A percentile compares a stretch with the other conserved stretches of the same genome.
Conservation (phyloP, 345 rosid genomes). For the Laguncularia racemosa region DNA sequence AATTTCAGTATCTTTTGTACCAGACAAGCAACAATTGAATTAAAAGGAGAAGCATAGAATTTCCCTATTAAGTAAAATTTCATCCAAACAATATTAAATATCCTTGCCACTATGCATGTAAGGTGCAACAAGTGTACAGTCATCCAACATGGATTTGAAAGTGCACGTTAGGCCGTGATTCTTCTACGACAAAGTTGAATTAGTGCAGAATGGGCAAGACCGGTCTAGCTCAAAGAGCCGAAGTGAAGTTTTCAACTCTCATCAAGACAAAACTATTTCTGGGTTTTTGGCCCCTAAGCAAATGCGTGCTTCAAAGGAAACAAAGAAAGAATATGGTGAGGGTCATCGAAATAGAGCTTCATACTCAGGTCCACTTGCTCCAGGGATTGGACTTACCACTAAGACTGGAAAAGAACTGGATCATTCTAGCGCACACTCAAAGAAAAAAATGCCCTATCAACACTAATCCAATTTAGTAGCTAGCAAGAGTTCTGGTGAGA, state of each 20-base stretch:
- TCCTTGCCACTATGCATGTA: no score
- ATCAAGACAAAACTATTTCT: conserved; percentile 25
- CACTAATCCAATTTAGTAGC: conserved; percentile 45
- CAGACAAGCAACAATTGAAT: no score
- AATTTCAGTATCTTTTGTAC: no score
- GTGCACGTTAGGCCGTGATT: no score
- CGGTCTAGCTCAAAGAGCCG: no score
- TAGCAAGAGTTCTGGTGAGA: conserved; percentile 30
- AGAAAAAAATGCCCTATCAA: conserved; percentile 28
- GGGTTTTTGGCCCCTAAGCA: conserved; percentile 30
- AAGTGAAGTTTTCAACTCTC: conserved; percentile 20
- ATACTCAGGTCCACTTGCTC: conserved; percentile 53
- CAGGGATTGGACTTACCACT: conserved; percentile 21
- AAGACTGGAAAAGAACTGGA: conserved; percentile 29
- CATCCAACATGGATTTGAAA: no score
- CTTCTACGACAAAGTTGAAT: no score
- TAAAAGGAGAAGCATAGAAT: no score
- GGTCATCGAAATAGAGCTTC: conserved; percentile 32
- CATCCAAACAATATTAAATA: no score
- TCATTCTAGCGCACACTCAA: conserved; percentile 15
- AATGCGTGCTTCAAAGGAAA: conserved; percentile 24
- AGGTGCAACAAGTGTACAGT: no score
- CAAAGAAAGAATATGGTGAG: conserved; percentile 26
- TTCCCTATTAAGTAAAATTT: no score
- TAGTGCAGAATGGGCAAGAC: conserved; percentile 2